Evolutionary conservation across 345 rosid species (phyloP), one percentile per base, ranked within the genome.

Genomic region (Citrus maxima): DNA sequence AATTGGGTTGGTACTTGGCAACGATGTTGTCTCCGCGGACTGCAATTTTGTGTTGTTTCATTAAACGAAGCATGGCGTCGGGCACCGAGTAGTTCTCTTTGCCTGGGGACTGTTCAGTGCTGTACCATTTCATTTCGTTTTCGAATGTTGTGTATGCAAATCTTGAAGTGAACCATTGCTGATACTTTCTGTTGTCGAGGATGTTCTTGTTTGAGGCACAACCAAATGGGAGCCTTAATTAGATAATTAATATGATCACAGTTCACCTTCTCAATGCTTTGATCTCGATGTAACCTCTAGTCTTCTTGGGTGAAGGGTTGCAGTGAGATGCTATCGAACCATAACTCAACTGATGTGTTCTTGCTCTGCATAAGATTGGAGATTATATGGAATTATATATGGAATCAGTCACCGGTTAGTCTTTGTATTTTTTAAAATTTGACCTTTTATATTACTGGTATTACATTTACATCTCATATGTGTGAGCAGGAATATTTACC

Each of bases 41-140:
- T 0, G 72, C 70, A 0, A 95, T 40, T 3, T 76, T 76, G 28
- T 89, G 82, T 16, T 76, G 37, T 67, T 84, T 72, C 27, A 91
- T 86, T n/a, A 95, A 89, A 0, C 55, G 19, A 2, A 95, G 61
- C 91, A 95, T 80, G 4, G 92, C 86, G 32, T 95, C 95, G 0
- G 97, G 42, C 4, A 70, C 71, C 0, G 91, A 83, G 72, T 91
- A 95, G 84, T 89, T 88, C 80, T 87, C 90, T 0, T 25, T 61
- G 62, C 93, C 93, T 1, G 67, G 82, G 12, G 77, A 16, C 0
- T 2, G 14, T 82, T 93, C 97, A 0, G 81, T 93, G 83, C 83
- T 79, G 77, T 89, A 89, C 97, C 98, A 95, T 67, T 95, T 93
- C 95, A 93, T 86, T 84, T 88, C 98, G 59, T 93, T 60, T 66